Base-by-base conservation (phyloP, 495 filamentous ascomycete species). In the Xylaria venustula region DNA sequence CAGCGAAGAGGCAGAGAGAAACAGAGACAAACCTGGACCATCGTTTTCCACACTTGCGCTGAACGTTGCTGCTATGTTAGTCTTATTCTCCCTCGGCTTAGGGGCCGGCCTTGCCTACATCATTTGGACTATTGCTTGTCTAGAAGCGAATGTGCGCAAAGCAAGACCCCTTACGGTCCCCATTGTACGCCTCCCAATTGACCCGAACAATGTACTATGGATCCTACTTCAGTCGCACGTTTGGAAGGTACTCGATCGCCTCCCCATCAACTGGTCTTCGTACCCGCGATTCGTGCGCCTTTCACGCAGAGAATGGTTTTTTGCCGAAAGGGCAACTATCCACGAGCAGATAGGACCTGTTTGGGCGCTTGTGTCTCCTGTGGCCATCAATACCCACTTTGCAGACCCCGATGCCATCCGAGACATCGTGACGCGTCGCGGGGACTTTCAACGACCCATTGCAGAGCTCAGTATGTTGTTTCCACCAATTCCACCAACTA, bases 271-370 rank as follows among this genome's bases (percentile, higher is more conserved):
- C 1, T 65, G 63, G 63, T 28, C 36, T 2, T 64, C 57, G 0
- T 65, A 54, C 23, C 63, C 66, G 3, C 46, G 53, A 23, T 57
- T 56, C 17, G 50, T 66, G 12, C 64, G 64, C 47, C 61, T 61
- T 46, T 63, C 59, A 11, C 63, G 57, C 12, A 55, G 66, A 47
- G 57, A 53, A 37, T 68, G 66, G 66, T 34, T 57, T 20, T 58
- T 61, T 19, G 22, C 8, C n/a, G 66, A 68, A 37, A 54, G 58
- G 32, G n/a, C 44, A 14, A 23, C 23, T 2, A 19, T 48, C 28
- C 55, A 61, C 12, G 28, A 44, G 14, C 46, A 44, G 0, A 28
- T 68, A 5, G 66, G 66, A 7, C 60, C 60, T 4, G 63, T 64
- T 1, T 68, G 63, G 63, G 66, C 63, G 7, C 55, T 66, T 2